Percentiles rank a stretch among this genome's conserved stretches.
Conservation (phyloP, 345 rosid species). For the Clausena lansium region DNA sequence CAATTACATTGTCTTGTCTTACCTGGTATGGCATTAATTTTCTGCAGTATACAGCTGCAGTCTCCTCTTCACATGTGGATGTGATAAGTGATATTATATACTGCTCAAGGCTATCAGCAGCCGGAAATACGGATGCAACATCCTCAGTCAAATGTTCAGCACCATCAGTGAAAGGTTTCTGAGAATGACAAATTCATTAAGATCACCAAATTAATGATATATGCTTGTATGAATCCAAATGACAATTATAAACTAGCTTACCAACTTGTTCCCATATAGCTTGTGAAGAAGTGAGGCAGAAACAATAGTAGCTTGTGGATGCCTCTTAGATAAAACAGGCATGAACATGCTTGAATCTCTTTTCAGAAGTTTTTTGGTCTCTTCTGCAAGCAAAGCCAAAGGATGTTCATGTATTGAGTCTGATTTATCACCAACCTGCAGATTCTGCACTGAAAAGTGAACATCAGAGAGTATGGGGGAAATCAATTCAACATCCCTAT, state of each 20-base stretch:
- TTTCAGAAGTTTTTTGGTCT: slow-evolving; percentile 69
- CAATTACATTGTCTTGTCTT: slow-evolving; percentile 17
- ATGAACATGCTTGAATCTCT: slow-evolving; percentile 67
- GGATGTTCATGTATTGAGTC: slow-evolving; percentile 66
- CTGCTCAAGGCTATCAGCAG: slow-evolving; percentile 90
- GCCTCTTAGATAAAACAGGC: slow-evolving; percentile 80
- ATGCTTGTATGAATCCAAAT: slow-evolving; percentile 5
- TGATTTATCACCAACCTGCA: slow-evolving; percentile 64
- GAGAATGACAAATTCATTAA: slow-evolving; percentile 34
- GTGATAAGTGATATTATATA: slow-evolving; percentile 62
- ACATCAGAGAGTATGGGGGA: not conserved
- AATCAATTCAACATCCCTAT: not conserved
- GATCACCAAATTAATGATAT: slow-evolving; percentile 11
- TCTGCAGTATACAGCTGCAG: slow-evolving; percentile 56
- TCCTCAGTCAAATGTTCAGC: slow-evolving; percentile 93
- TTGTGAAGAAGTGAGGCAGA: slow-evolving; percentile 89
- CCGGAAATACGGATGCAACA: slow-evolving; percentile 83
- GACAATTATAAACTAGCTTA: slow-evolving; percentile 36
- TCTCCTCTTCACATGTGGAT: slow-evolving; percentile 58
- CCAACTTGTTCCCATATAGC: slow-evolving; percentile 86
- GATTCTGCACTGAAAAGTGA: slow-evolving; percentile 44
- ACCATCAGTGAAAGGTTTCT: slow-evolving; percentile 93
- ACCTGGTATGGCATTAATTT: slow-evolving; percentile 85
- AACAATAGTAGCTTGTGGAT: slow-evolving; percentile 69
- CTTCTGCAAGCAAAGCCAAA: slow-evolving; percentile 87